Evolutionary conservation across 805 yeast species (phyloP), one percentile per base, ranked within the genome.

Genomic region (Yarrowia phangngaensis): DNA sequence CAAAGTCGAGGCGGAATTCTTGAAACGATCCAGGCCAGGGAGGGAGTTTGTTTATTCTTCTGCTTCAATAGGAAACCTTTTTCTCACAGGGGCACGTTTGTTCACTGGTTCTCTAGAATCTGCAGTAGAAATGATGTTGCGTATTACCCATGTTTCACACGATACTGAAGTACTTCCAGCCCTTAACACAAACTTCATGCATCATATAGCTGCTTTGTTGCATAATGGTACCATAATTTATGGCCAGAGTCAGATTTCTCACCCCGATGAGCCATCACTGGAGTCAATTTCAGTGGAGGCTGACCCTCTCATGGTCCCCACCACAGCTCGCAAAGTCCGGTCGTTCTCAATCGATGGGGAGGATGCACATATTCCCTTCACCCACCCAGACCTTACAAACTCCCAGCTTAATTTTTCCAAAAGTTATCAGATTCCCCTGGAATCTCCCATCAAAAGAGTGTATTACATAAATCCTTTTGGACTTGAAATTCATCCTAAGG

Each of bases 191-290:
- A 85, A 82, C 57, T 84, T 84, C 66, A 79, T 89, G 12, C 85
- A 86, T 55, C 95, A 88, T 58, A 87, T 89, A 20, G 80, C 90
- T 41, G 96, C 95, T 0, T 56, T 74, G 20, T 68, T 89, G 33
- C 67, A 68, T 24, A 76, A 85, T 63, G 95, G 94, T 2, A 69
- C 74, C 4, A 70, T 82, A 2, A 80, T 89, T 26, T 82, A 89
- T 0, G 97, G 97, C 9, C 97, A 89, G 63, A 82, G 90, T 3
- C 95, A 88, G 60, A 89, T 89, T 8, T 86, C 95, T 1, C 97
- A 89, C 64, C 97, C 97, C 9, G 38, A 43, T 11, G 30, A 24
- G 8, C 50, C 38, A 8, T 23, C 31, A 1, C 43, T 27, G 6
- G 50, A 23, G 3, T 23, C 36, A 5, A 22, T 43, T 3, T 24